These are phyloP conservation scores for Atractiella rhizophila DNA, from an alignment of 768 basidiomycete genomes.

Conservation along the genomic window DNA sequence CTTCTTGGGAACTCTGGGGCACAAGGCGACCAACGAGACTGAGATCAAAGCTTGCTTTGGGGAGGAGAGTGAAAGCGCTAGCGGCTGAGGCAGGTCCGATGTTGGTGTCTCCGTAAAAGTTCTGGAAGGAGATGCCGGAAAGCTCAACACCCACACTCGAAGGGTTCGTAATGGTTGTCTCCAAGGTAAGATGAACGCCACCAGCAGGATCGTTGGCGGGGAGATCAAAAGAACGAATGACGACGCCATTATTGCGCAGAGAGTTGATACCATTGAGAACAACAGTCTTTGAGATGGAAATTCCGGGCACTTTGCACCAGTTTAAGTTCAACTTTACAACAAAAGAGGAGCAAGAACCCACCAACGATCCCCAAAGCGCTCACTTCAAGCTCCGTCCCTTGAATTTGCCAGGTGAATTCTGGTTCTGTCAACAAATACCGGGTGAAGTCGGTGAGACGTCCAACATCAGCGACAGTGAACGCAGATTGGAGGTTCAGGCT, in stretches of 20 bases:
- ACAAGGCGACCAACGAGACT: constrained; percentile 38
- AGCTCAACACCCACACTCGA: constrained; percentile 49
- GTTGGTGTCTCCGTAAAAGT: constrained; percentile 28
- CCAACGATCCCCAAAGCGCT: constrained; percentile 29
- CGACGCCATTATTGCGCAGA: constrained; percentile 36
- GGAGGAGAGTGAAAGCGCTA: constrained; percentile 31
- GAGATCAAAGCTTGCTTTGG: constrained; percentile 30
- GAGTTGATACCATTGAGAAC: constrained; percentile 46
- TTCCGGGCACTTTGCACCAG: too few species aligned
- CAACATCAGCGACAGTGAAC: constrained; percentile 36
- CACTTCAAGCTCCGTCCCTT: constrained; percentile 38
- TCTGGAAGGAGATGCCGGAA: constrained; percentile 36
- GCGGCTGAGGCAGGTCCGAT: constrained; percentile 34
- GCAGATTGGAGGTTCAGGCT: constrained; percentile 30
- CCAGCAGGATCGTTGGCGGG: constrained; percentile 45
- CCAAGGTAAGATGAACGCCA: constrained; percentile 40
- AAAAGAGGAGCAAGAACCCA: background rate
- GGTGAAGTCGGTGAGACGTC: constrained; percentile 37
- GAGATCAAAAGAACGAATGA: constrained; percentile 41
- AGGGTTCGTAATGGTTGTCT: constrained; percentile 40
- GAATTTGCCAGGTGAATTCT: constrained; percentile 44
- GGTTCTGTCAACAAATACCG: constrained; percentile 37
- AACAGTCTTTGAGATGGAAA: constrained; percentile 33
- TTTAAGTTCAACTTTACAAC: background rate
- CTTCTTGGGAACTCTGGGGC: constrained; percentile 32